Conservation (phyloP, 495 filamentous ascomycete species). For the Talaromyces nanjingensis region DNA sequence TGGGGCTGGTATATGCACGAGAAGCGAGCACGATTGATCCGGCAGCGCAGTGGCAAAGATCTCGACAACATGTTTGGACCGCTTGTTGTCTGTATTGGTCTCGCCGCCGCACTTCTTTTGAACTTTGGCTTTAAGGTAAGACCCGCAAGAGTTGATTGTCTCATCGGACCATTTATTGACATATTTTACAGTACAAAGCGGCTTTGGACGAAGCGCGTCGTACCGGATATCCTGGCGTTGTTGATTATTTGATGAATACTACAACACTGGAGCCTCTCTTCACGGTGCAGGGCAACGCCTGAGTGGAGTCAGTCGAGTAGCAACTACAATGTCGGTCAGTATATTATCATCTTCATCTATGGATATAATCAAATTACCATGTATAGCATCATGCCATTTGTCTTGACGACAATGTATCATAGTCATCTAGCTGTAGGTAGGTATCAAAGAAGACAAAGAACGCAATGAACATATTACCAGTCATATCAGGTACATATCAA, state of each 20-base stretch:
- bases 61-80: constrained; percentile 86
- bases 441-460: not conserved
- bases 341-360: not conserved
- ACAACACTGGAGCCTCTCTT: not conserved
- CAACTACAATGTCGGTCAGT: not conserved
- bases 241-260: not conserved
- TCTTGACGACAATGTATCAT: not conserved
- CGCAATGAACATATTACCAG: not conserved
- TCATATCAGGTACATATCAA: not conserved
- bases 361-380: not conserved
- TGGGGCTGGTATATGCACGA: constrained; percentile 88
- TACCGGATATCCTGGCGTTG: not conserved
- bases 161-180: not conserved
- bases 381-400: not conserved
- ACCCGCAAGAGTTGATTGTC: not conserved
- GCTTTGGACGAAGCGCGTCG: not conserved
- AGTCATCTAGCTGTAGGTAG: not conserved
- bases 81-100: constrained; percentile 69
- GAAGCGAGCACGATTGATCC: constrained; percentile 68
- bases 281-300: not conserved
- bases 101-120: constrained; percentile 70
- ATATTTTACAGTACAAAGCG: constrained; percentile 2
- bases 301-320: not conserved
- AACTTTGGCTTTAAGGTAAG: constrained; percentile 80
- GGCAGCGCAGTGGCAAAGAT: constrained; percentile 77